A percentile compares a stretch with the other conserved stretches of the same genome.
phyloP scores from a whole-genome alignment of 129 eudicot genomes.

The Flaveria bidentis region DNA sequence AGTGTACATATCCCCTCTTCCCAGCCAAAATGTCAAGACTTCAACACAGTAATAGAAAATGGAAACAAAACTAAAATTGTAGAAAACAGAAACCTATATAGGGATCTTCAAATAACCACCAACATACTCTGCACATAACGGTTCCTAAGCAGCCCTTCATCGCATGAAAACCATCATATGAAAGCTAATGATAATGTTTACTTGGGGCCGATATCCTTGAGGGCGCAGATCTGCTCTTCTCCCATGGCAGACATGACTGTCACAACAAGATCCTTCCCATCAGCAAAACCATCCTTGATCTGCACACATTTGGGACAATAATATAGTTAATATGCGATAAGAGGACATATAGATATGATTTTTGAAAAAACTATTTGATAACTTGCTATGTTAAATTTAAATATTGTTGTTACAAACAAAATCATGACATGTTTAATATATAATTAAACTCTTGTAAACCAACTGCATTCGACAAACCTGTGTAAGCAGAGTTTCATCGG shows the following conservation, averaged over 20 bases:
- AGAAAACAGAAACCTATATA: conserved; percentile 27
- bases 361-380: too few relatives aligned
- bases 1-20: background rate
- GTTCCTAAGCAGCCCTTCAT: background rate
- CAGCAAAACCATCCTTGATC: conserved; percentile 78
- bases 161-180: conserved; percentile 10
- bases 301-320: conserved; percentile 24
- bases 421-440: background rate
- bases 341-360: background rate
- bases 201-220: conserved; percentile 81
- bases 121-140: conserved; percentile 7
- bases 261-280: conserved; percentile 78
- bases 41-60: background rate
- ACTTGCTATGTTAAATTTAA: too few relatives aligned
- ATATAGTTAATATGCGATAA: background rate
- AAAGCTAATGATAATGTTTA: conserved; percentile 33
- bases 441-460: background rate
- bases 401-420: background rate
- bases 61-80: conserved; percentile 19
- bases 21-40: background rate
- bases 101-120: conserved; percentile 20
- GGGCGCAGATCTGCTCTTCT: conserved; percentile 77
- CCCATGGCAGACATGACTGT: conserved; percentile 91
- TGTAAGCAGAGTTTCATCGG: conserved; percentile 29
- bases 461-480: conserved; percentile 15